Evolutionary conservation across 768 basidiomycete species (phyloP).

Genomic region (Panus rudis): DNA sequence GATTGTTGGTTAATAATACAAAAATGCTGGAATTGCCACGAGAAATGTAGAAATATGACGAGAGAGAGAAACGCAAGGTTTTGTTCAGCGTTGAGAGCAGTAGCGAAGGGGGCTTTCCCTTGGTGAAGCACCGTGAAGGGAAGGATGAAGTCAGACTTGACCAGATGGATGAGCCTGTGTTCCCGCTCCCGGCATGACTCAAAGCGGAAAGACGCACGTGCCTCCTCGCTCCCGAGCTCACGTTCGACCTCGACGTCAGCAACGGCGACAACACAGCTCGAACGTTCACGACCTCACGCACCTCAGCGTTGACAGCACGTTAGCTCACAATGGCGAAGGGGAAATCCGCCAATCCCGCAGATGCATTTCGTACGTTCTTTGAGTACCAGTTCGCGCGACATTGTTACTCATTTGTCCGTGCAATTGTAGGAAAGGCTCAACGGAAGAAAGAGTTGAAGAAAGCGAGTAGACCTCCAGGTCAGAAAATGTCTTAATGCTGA

Average conservation of each 20-base stretch:
- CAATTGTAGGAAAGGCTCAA: conserved; percentile 74
- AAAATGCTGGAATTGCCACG: no score
- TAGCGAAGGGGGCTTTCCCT: no score
- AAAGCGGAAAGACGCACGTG: conserved; percentile 20
- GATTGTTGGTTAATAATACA: no score
- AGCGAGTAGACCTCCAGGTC: conserved; percentile 36
- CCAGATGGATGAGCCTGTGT: no score
- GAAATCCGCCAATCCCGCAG: conserved; percentile 88
- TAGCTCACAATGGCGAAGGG: conserved; percentile 65
- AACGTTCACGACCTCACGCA: not conserved
- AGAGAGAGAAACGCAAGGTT: not conserved
- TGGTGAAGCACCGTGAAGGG: no score
- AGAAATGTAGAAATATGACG: no score
- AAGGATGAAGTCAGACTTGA: no score
- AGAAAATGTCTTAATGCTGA: conserved; percentile 7
- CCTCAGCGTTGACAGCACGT: not conserved
- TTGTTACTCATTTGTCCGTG: not conserved
- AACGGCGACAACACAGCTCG: not conserved
- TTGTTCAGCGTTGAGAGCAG: conserved; percentile 17
- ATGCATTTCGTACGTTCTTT: conserved; percentile 69
- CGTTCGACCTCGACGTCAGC: conserved; percentile 2
- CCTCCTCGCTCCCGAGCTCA: conserved; percentile 11
- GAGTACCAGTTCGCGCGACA: not conserved
- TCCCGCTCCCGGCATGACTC: conserved; percentile 26
- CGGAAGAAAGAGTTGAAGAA: conserved; percentile 95